Percentiles rank a stretch among this genome's conserved stretches.
Evolutionary conservation across 2,329 filamentous ascomycete species (phyloP).

Genomic region (Aureobasidium sp.): DNA sequence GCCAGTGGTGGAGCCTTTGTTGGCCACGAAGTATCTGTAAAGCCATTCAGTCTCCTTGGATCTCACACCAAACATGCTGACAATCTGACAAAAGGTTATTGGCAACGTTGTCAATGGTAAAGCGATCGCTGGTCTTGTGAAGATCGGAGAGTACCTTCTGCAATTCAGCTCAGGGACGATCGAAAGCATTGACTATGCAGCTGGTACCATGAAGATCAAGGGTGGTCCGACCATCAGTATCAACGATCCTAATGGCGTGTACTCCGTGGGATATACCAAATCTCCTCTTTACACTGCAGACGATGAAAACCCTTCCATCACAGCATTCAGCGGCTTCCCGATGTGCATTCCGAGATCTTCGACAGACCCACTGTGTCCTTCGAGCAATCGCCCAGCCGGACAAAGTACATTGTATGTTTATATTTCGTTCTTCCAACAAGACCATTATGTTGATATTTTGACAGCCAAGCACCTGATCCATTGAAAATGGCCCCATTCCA

Average conservation of each 20-base stretch:
- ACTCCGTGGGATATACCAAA: constrained; percentile 25
- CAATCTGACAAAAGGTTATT: constrained; percentile 24
- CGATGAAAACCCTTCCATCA: constrained; percentile 41
- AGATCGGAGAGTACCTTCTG: constrained; percentile 31
- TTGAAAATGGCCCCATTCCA: constrained; percentile 36
- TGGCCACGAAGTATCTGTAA: constrained; percentile 24
- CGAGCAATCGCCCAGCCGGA: constrained; percentile 30
- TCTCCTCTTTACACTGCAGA: constrained; percentile 41
- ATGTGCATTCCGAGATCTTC: constrained; percentile 45
- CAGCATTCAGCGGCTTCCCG: constrained; percentile 37
- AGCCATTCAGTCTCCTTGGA: not conserved
- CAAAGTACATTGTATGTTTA: constrained; percentile 22
- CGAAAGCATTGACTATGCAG: constrained; percentile 26
- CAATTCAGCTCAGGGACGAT: constrained; percentile 33
- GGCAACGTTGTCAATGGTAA: constrained; percentile 34
- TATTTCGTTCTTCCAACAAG: no score
- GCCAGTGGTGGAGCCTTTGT: constrained; percentile 19
- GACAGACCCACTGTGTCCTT: constrained; percentile 31
- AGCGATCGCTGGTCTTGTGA: constrained; percentile 35
- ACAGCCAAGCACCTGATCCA: constrained; percentile 28
- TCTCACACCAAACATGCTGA: constrained; percentile 14
- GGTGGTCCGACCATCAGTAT: constrained; percentile 27
- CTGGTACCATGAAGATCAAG: constrained; percentile 32
- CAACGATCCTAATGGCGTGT: constrained; percentile 21
- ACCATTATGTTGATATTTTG: not conserved